These are phyloP conservation scores for Cladosporium sp. DNA, from an alignment of 2,329 filamentous ascomycete species.

Conservation along the genomic window DNA sequence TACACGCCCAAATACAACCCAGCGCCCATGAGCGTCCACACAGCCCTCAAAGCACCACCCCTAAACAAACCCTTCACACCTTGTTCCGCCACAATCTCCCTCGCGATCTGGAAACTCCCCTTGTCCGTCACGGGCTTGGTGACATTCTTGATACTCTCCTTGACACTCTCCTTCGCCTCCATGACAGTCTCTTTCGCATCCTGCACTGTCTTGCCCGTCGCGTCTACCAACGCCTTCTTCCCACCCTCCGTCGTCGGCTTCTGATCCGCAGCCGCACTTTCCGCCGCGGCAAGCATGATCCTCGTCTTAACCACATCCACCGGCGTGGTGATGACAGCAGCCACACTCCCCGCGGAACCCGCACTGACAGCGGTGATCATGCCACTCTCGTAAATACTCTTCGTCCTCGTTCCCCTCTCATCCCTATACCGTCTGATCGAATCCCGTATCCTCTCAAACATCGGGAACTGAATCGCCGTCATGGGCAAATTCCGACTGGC, in stretches of 20 bases:
- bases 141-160: slow-evolving; percentile 31
- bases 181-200: slow-evolving; percentile 20
- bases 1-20: slow-evolving; percentile 85
- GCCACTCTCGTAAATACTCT: slow-evolving; percentile 60
- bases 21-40: slow-evolving; percentile 63
- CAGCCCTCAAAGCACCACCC: slow-evolving; percentile 66
- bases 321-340: slow-evolving; percentile 80
- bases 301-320: slow-evolving; percentile 87
- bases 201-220: slow-evolving; percentile 33
- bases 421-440: slow-evolving; percentile 47
- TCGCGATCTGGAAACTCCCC: slow-evolving; percentile 56
- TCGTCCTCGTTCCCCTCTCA: slow-evolving; percentile 32
- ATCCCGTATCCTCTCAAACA: slow-evolving; percentile 70
- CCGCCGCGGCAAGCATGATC: slow-evolving; percentile 70
- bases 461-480: slow-evolving; percentile 82
- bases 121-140: slow-evolving; percentile 31
- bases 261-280: slow-evolving; percentile 26
- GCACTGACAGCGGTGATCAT: slow-evolving; percentile 70
- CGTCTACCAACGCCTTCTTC: slow-evolving; percentile 33
- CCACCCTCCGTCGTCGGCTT: slow-evolving; percentile 14
- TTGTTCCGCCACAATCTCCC: slow-evolving; percentile 60
- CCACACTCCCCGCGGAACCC: slow-evolving; percentile 67
- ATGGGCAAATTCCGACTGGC: slow-evolving; percentile 81
- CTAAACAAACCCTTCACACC: slow-evolving; percentile 73
- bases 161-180: slow-evolving; percentile 27